phyloP scores from a whole-genome alignment of 768 basidiomycete genomes.

The Cyathus striatus region DNA sequence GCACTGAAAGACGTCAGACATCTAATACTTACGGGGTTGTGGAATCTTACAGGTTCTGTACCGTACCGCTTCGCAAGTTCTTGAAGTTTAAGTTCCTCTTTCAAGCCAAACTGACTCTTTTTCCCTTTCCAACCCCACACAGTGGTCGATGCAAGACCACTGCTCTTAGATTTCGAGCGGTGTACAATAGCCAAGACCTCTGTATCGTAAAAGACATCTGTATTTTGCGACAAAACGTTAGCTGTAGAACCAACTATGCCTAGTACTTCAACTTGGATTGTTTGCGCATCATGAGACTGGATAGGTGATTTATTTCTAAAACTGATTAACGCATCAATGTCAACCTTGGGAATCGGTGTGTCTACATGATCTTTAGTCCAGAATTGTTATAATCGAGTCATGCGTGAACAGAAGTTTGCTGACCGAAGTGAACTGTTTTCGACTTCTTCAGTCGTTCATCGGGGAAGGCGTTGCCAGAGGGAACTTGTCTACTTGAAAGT shows the following conservation, averaged over 20 bases:
- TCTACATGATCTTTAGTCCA: constrained; percentile 22
- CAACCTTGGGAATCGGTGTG: constrained; percentile 37
- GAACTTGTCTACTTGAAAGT: no score
- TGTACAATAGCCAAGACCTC: constrained; percentile 69
- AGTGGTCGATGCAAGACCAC: constrained; percentile 59
- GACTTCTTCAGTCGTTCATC: no score
- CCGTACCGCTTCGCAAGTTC: constrained; percentile 75
- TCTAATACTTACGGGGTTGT: background rate
- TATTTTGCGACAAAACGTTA: constrained; percentile 36
- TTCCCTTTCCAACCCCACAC: constrained; percentile 80
- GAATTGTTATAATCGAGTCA: background rate
- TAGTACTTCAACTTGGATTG: constrained; percentile 74
- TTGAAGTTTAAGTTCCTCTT: constrained; percentile 60
- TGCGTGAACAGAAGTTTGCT: background rate
- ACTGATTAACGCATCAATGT: constrained; percentile 43
- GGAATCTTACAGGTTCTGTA: constrained; percentile 47
- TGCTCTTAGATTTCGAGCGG: constrained; percentile 60
- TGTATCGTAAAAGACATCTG: constrained; percentile 64
- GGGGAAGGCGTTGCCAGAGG: no score
- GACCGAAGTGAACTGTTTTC: background rate
- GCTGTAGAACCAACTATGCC: constrained; percentile 48
- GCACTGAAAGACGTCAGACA: no score
- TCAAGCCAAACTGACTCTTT: constrained; percentile 43
- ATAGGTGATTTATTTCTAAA: constrained; percentile 11
- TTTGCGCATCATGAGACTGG: constrained; percentile 32